phyloP scores from a whole-genome alignment of 202 grass and related monocot species.

The Dendrocalamus latiflorus region DNA sequence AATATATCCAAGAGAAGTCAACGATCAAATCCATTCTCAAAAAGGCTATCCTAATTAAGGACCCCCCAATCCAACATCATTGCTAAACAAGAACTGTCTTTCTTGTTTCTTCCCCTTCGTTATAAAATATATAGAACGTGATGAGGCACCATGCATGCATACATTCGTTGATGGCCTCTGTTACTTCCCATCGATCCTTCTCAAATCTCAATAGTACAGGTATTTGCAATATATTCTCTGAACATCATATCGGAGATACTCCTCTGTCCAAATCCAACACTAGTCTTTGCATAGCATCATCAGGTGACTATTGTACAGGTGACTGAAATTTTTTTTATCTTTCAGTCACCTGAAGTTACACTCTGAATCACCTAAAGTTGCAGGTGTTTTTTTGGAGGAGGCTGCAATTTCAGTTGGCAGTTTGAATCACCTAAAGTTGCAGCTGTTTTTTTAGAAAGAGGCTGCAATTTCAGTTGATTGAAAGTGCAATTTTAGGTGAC shows the following conservation, averaged over 20 bases:
- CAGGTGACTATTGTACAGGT: too few relatives aligned
- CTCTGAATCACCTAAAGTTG: too few relatives aligned
- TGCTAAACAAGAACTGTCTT: slow-evolving; percentile 21
- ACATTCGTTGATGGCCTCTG: slow-evolving; percentile 21
- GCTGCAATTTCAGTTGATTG: too few relatives aligned
- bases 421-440: too few relatives aligned
- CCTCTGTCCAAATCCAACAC: slow-evolving; percentile 25
- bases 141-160: slow-evolving; percentile 47
- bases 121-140: slow-evolving; percentile 26
- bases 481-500: too few relatives aligned
- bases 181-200: slow-evolving; percentile 12
- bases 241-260: slow-evolving; percentile 10
- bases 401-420: too few relatives aligned
- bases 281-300: slow-evolving; percentile 31
- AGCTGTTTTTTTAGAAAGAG: too few relatives aligned
- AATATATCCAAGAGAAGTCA: slow-evolving; percentile 30
- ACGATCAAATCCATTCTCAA: slow-evolving; percentile 5
- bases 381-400: too few relatives aligned
- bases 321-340: too few relatives aligned
- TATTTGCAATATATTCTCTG: slow-evolving; percentile 6
- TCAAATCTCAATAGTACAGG: background rate
- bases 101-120: slow-evolving; percentile 6
- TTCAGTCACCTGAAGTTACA: too few relatives aligned
- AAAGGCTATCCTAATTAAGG: slow-evolving; percentile 28
- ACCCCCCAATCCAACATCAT: slow-evolving; percentile 7